Percentiles rank a stretch among this genome's conserved stretches.
Evolutionary conservation across 805 yeast species (phyloP).

Genomic region (Yamadazyma olivae): DNA sequence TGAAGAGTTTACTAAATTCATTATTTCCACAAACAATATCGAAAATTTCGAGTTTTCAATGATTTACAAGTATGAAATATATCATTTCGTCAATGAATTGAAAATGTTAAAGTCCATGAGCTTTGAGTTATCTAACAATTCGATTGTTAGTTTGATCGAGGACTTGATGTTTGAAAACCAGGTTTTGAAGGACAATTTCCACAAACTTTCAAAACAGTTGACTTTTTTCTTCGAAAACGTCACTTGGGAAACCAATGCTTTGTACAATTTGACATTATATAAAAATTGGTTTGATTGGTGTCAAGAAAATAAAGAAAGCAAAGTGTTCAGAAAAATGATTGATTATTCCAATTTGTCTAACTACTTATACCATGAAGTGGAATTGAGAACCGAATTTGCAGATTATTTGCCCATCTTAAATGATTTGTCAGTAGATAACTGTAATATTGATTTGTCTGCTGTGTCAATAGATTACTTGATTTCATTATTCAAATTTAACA

Average conservation of each 20-base stretch:
- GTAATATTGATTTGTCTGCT: slow-evolving; percentile 7
- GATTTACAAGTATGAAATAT: slow-evolving; percentile 15
- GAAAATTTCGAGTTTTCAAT: slow-evolving; percentile 20
- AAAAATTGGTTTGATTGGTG: slow-evolving; percentile 15
- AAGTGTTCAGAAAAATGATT: slow-evolving; percentile 6
- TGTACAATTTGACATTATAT: slow-evolving; percentile 7
- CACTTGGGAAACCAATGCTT: slow-evolving; percentile 5
- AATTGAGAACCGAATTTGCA: slow-evolving; percentile 11
- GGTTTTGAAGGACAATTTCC: slow-evolving; percentile 2
- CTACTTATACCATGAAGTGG: slow-evolving; percentile 8
- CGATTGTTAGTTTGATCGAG: background rate
- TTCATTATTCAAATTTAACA: slow-evolving; percentile 4
- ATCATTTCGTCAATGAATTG: slow-evolving; percentile 16
- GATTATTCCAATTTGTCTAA: slow-evolving; percentile 13
- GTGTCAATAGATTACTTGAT: slow-evolving; percentile 9
- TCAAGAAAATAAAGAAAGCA: slow-evolving; percentile 7
- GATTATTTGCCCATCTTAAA: slow-evolving; percentile 6
- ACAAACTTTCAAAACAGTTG: background rate
- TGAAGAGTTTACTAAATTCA: slow-evolving; percentile 10
- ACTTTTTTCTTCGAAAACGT: slow-evolving; percentile 1
- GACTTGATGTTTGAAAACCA: slow-evolving; percentile 5
- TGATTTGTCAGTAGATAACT: slow-evolving; percentile 7
- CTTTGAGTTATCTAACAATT: slow-evolving; percentile 2
- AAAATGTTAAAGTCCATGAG: slow-evolving; percentile 11
- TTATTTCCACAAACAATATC: slow-evolving; percentile 11